Evolutionary conservation across 805 yeast species (phyloP).

Genomic region (Tetrapisispora pingtungensis): DNA sequence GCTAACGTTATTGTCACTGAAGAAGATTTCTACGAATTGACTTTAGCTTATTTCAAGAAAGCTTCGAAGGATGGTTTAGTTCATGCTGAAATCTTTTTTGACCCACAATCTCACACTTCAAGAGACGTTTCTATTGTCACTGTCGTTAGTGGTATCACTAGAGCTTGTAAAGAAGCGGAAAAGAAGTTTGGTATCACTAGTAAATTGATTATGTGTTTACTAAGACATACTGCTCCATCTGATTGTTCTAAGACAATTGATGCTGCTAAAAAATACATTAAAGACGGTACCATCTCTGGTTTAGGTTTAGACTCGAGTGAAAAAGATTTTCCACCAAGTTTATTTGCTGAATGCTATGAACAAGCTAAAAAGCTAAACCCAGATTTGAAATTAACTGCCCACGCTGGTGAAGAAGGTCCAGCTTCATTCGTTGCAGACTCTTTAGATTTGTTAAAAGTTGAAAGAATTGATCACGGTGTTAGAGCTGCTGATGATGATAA

Average conservation of each 20-base stretch:
- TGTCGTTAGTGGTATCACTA: slow-evolving; percentile 55
- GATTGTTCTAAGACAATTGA: slow-evolving; percentile 51
- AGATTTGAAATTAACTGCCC: slow-evolving; percentile 61
- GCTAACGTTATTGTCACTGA: slow-evolving; percentile 63
- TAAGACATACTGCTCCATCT: slow-evolving; percentile 61
- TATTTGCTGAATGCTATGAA: slow-evolving; percentile 55
- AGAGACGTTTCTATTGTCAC: slow-evolving; percentile 51
- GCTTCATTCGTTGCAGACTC: slow-evolving; percentile 54
- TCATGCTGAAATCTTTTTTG: slow-evolving; percentile 73
- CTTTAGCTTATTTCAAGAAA: slow-evolving; percentile 59
- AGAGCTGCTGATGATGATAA: slow-evolving; percentile 47
- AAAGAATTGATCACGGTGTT: slow-evolving; percentile 76
- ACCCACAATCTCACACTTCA: slow-evolving; percentile 75
- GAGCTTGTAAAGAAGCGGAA: slow-evolving; percentile 57
- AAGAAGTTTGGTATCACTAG: slow-evolving; percentile 51
- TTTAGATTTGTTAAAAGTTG: slow-evolving; percentile 47
- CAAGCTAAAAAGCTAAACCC: slow-evolving; percentile 40
- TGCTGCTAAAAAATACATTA: slow-evolving; percentile 41
- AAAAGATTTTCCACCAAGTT: slow-evolving; percentile 63
- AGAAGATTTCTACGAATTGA: slow-evolving; percentile 66
- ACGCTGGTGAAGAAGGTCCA: slow-evolving; percentile 86
- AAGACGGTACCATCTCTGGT: slow-evolving; percentile 56
- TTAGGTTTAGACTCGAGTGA: slow-evolving; percentile 79
- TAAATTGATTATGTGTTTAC: slow-evolving; percentile 70
- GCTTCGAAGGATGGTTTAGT: slow-evolving; percentile 49